These are phyloP conservation scores for Aspergillus asperescens DNA, from an alignment of 495 filamentous ascomycete species.

Conservation along the genomic window DNA sequence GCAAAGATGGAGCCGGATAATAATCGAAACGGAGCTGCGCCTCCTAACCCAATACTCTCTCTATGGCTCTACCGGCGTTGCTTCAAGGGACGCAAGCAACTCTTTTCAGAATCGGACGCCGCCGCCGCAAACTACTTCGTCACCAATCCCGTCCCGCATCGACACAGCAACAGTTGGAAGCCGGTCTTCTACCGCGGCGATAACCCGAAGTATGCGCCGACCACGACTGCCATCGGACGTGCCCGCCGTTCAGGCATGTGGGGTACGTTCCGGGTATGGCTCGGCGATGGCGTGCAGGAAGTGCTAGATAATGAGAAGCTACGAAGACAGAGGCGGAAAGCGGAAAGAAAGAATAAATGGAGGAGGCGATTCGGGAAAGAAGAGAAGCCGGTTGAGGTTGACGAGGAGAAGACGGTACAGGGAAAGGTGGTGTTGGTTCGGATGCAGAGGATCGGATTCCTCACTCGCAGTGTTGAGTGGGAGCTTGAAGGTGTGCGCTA, in stretches of 20 bases:
- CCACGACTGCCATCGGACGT: constrained; percentile 2
- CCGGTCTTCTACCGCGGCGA: constrained; percentile 13
- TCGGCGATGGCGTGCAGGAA: constrained; percentile 10
- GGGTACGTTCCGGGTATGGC: neutral
- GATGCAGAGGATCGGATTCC: neutral
- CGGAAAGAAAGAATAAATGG: constrained; percentile 8
- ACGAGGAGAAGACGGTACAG: neutral
- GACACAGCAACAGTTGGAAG: constrained; percentile 1
- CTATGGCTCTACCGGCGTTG: constrained; percentile 5
- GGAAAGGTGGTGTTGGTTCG: constrained; percentile 8
- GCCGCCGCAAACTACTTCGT: constrained; percentile 9
- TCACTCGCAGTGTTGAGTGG: constrained; percentile 7
- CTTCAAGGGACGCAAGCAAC: constrained; percentile 9
- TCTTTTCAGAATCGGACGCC: constrained; percentile 2
- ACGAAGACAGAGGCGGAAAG: neutral
- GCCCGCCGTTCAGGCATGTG: constrained; percentile 4
- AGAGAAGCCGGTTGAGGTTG: neutral
- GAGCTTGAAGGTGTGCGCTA: constrained; percentile 12
- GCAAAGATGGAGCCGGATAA: neutral
- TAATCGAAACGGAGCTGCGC: neutral
- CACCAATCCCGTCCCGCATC: constrained; percentile 9
- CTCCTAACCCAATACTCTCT: neutral
- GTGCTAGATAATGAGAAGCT: constrained; percentile 7
- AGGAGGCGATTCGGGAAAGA: constrained; percentile 2
- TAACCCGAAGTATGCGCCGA: constrained; percentile 12